Conservation (phyloP, 305 asterid species). For the Solanum hybrid region DNA sequence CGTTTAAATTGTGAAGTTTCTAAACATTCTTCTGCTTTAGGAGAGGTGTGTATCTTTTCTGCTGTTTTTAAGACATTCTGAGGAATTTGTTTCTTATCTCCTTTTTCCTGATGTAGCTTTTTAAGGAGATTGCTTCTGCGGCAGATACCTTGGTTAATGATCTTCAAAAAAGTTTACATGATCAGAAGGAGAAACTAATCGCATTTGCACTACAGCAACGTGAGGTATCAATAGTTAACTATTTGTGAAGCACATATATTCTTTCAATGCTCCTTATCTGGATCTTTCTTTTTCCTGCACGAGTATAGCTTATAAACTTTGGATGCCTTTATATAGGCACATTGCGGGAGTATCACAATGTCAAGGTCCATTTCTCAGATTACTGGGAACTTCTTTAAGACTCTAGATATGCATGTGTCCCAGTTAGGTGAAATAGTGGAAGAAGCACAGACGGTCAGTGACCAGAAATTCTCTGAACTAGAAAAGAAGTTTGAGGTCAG, state of each 20-base stretch:
- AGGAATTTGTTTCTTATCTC: background rate
- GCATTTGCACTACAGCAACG: slow-evolving; percentile 73
- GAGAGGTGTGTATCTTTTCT: slow-evolving; percentile 52
- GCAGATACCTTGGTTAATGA: slow-evolving; percentile 75
- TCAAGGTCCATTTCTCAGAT: slow-evolving; percentile 75
- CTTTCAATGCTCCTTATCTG: background rate
- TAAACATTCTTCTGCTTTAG: slow-evolving; percentile 68
- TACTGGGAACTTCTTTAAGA: slow-evolving; percentile 61
- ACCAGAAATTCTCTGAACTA: slow-evolving; percentile 71
- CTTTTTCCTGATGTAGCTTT: slow-evolving; percentile 47
- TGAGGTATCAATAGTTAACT: slow-evolving; percentile 36
- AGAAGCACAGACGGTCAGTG: slow-evolving; percentile 68
- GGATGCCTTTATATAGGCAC: slow-evolving; percentile 66
- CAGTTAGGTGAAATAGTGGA: slow-evolving; percentile 71
- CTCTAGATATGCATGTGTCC: slow-evolving; percentile 67
- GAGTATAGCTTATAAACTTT: background rate
- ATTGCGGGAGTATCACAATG: slow-evolving; percentile 60
- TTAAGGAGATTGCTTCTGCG: slow-evolving; percentile 66
- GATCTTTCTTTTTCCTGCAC: background rate
- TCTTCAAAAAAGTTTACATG: slow-evolving; percentile 76
- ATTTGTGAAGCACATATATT: slow-evolving; percentile 1
- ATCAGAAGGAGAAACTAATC: slow-evolving; percentile 64
- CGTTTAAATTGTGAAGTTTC: slow-evolving; percentile 76
- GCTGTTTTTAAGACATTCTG: slow-evolving; percentile 1
- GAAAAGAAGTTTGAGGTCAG: slow-evolving; percentile 92